phyloP scores from a whole-genome alignment of 768 basidiomycete species.

The Kwoniella sp. region DNA sequence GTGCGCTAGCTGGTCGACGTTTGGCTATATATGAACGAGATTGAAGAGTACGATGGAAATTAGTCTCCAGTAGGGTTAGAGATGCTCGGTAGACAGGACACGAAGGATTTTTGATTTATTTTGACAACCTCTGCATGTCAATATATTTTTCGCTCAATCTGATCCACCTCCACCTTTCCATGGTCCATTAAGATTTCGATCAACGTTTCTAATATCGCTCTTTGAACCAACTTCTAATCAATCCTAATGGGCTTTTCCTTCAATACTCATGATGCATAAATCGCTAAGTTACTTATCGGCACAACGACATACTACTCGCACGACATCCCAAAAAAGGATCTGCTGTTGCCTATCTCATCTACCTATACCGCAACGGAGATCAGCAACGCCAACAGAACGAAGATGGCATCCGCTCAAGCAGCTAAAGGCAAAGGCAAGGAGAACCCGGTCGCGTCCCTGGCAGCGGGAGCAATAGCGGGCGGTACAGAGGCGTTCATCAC shows the following conservation, averaged over 20 bases:
- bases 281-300: too few relatives aligned
- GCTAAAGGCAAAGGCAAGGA: slow-evolving; percentile 59
- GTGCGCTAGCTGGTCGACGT: too few relatives aligned
- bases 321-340: too few relatives aligned
- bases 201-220: not conserved
- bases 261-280: too few relatives aligned
- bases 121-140: not conserved
- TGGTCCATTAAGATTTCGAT: not conserved
- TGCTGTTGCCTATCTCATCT: too few relatives aligned
- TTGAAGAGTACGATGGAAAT: too few relatives aligned
- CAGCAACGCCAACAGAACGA: not conserved
- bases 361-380: not conserved
- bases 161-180: slow-evolving; percentile 14
- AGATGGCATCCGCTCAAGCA: not conserved
- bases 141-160: slow-evolving; percentile 10
- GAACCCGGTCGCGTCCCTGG: slow-evolving; percentile 79
- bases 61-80: too few relatives aligned
- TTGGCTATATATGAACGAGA: too few relatives aligned
- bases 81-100: not conserved
- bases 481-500: slow-evolving; percentile 81
- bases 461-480: slow-evolving; percentile 90
- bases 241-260: not conserved
- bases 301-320: too few relatives aligned
- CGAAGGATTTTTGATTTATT: slow-evolving; percentile 4
- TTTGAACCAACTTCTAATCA: too few relatives aligned